phyloP scores from a whole-genome alignment of 139 green algal genomes.

The Chlamydomonas sphaeroides region DNA sequence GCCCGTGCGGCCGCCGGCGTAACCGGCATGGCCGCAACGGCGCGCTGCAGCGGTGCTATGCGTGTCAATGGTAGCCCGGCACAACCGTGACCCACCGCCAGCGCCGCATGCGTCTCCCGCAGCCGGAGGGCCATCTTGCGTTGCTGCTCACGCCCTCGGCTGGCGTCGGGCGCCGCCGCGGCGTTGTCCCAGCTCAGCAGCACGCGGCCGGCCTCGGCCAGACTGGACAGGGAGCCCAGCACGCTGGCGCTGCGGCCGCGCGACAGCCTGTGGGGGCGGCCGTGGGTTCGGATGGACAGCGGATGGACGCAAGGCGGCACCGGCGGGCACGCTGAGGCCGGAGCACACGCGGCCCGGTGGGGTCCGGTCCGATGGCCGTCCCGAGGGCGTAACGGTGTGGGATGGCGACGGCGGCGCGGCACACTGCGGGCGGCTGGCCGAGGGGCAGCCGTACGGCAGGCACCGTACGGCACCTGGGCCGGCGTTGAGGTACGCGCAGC shows the following conservation, averaged over 20 bases:
- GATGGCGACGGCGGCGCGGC: not conserved
- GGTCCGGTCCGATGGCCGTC: too few species aligned
- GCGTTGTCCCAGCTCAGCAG: not conserved
- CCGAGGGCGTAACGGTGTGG: not conserved
- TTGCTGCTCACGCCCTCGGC: not conserved
- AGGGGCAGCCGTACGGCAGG: not conserved
- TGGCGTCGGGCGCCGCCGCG: too few species aligned
- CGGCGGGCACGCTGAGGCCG: too few species aligned
- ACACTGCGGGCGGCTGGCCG: not conserved
- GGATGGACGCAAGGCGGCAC: too few species aligned
- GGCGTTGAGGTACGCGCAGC: not conserved
- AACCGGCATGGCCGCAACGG: too few species aligned
- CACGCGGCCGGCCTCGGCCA: not conserved
- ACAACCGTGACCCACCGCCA: not conserved
- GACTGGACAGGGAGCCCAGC: slow-evolving; percentile 3
- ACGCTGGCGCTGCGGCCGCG: not conserved
- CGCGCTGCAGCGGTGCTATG: not conserved
- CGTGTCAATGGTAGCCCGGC: not conserved
- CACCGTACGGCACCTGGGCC: not conserved
- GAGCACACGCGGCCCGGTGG: too few species aligned
- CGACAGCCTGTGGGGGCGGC: not conserved
- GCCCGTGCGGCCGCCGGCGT: too few species aligned
- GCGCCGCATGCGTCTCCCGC: not conserved
- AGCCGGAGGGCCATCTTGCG: slow-evolving; percentile 6
- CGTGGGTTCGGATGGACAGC: not conserved